Base-by-base conservation (phyloP, 208 protist genomes). In the Naegleria lovaniensis region DNA sequence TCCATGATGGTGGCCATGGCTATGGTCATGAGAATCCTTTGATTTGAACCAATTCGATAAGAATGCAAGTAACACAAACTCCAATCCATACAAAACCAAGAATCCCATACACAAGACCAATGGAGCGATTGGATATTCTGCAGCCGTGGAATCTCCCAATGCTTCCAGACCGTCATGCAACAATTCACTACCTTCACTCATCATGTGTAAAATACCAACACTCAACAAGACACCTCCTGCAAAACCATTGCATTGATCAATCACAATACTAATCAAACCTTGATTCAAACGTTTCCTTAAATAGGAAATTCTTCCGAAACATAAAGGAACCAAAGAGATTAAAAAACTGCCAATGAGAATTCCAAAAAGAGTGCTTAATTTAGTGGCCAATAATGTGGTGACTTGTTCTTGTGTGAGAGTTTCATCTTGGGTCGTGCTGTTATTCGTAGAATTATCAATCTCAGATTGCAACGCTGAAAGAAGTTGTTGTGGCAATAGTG, bases 211-310 rank as follows among this genome's bases (percentile, higher is more conserved):
- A 29, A 88, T n/a, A 36, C 41, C 85, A n/a, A 33, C 85, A 58
- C 85, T 39, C n/a, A 88, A 88, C 58, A 88, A 58, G 38, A 88
- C 43, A 29, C 85, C 85, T 43, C 85, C 85, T 58, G 41, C 85
- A 19, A 88, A 58, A 36, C 85, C 85, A 79, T 79, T 79, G n/a
- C 67, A 79, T 79, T 79, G 67, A 79, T 79, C 67, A 36, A 79
- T 36, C 6, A 33, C 67, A 79, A 79, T 29, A 9, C 16, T 29
- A 13, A 79, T 79, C 19, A 36, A 36, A 36, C 29, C 29, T 7
- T 25, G 6, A 29, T 79, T 79, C 19, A 79, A 15, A 9, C 29
- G 19, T 33, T 36, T 79, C 36, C n/a, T 79, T 36, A 79, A 79
- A 79, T 79, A 79, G 13, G 19, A 0, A 25, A 79, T n/a, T 79